These are phyloP conservation scores for Podila horticola DNA, from an alignment of 192 early-diverging fungal genomes.

Conservation along the genomic window DNA sequence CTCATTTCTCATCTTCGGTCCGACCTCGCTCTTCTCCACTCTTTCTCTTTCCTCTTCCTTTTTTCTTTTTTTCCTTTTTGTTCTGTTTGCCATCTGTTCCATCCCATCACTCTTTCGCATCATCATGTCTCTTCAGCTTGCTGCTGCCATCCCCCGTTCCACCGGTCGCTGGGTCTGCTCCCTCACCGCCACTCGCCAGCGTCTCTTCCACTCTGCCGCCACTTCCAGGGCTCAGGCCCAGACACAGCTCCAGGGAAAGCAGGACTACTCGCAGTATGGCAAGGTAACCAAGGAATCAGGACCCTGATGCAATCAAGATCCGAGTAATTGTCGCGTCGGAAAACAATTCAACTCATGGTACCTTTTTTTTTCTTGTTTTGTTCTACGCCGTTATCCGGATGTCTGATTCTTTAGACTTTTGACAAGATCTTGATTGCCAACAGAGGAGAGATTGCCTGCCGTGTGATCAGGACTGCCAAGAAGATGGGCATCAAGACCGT, in stretches of 20 bases:
- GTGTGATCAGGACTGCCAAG: constrained; percentile 90
- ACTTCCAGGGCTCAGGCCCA: constrained; percentile 16
- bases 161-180: constrained; percentile 51
- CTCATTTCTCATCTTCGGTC: constrained; percentile 2
- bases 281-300: constrained; percentile 31
- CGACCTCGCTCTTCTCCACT: constrained; percentile 1
- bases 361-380: background rate
- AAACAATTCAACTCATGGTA: background rate
- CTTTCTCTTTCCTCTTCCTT: constrained; percentile 1
- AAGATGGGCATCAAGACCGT: constrained; percentile 97
- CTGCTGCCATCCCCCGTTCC: constrained; percentile 45
- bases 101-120: background rate
- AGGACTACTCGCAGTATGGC: constrained; percentile 48
- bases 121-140: constrained; percentile 47
- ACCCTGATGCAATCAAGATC: background rate
- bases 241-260: constrained; percentile 22
- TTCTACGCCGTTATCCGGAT: background rate
- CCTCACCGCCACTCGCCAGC: constrained; percentile 46
- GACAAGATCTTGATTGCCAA: constrained; percentile 96
- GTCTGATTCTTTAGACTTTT: constrained; percentile 66
- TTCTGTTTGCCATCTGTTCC: background rate
- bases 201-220: constrained; percentile 43
- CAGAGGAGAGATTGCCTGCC: constrained; percentile 95
- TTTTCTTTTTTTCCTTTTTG: background rate
- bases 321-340: no score